Base-by-base conservation (phyloP, 805 yeast species). In the Saccharomycopsis babjevae region DNA sequence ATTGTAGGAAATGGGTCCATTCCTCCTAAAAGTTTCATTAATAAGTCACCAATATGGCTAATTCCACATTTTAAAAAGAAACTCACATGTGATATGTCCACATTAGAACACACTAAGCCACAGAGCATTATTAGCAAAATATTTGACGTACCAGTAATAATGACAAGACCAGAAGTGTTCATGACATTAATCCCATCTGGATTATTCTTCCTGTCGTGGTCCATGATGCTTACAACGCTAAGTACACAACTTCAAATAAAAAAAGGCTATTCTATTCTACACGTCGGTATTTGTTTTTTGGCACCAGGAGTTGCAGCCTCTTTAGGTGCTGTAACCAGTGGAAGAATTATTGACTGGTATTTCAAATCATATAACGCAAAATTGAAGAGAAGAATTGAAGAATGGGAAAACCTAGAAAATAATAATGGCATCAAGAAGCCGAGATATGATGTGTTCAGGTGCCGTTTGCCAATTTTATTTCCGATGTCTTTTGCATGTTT, bases 1-100 rank as follows among this genome's bases (percentile, higher is more conserved):
- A 70, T 87, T 7, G 93, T 84, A 1, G 97, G 96, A 0, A 88
- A 89, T 70, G 88, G 91, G 0, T 80, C 91, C 1, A 72, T 84
- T 0, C 67, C 65, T 1, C 96, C 96, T 0, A 69, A 66, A 39
- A 64, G 61, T 0, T 43, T 71, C 4, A n/a, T 77, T 2, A 76
- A 81, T 63, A 73, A 67, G 56, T 77, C 85, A 0, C 83, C 84
- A 0, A 67, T 81, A 1, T 67, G 83, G 58, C 65, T 68, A 38
- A 64, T 75, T 4, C 68, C 71, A 1, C 61, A 63, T 18, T 72
- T 71, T 59, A 66, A 67, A 32, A 65, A 67, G 16, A 68, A 74
- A 62, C 58, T 76, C 11, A 70, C 70, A 8, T 73, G 75, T 59
- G 74, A 74, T 61, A 60, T 65, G 32, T 55, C 42, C 8, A 65